A percentile compares a stretch with the other conserved stretches of the same genome.
Evolutionary conservation across 176 grass and related monocot genomes (phyloP).

Genomic region (Triticum timopheevii): DNA sequence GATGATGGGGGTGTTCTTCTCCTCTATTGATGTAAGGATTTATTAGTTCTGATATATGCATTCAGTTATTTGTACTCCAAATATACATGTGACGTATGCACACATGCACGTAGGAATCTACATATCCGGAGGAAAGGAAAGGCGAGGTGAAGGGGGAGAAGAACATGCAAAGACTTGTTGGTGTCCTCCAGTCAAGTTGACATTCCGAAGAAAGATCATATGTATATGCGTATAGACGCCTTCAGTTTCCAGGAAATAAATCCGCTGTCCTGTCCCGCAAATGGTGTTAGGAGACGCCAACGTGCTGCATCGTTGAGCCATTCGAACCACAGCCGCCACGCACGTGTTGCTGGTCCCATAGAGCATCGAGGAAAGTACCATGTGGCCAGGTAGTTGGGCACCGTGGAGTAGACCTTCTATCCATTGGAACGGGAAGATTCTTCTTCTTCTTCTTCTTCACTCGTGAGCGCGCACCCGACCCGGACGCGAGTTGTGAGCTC

Average conservation of each 20-base stretch:
- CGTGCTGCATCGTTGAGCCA: background rate
- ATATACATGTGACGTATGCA: background rate
- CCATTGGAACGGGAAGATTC: background rate
- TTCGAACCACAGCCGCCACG: background rate
- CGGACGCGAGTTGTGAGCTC: background rate
- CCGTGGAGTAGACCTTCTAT: background rate
- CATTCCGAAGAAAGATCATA: background rate
- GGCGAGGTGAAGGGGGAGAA: background rate
- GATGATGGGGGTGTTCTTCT: too few relatives aligned
- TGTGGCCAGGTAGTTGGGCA: background rate
- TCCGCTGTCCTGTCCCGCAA: background rate
- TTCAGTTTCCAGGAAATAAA: background rate
- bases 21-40: too few relatives aligned
- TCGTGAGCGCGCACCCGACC: background rate
- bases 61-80: too few relatives aligned
- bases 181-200: background rate
- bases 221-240: background rate
- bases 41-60: too few relatives aligned
- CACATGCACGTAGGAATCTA: background rate
- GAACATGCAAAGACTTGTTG: slow-evolving; percentile 9
- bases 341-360: background rate
- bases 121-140: background rate
- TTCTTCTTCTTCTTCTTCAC: background rate
- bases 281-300: background rate
- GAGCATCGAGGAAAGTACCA: background rate